These are phyloP conservation scores for Cunninghamia lanceolata DNA, from an alignment of 75 land plant genomes.

Conservation along the genomic window DNA sequence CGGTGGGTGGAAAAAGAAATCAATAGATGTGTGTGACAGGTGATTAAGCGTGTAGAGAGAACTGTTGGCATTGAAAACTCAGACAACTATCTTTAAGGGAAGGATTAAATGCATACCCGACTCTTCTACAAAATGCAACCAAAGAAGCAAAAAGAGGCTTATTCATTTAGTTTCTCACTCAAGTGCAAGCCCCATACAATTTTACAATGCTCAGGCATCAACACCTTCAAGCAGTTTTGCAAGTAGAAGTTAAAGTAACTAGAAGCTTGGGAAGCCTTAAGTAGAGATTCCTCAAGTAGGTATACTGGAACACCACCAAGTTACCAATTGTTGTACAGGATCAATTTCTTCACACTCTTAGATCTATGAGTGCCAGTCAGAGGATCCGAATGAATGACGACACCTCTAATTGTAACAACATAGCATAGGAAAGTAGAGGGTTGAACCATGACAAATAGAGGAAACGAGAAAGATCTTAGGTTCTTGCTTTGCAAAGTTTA, in stretches of 20 bases:
- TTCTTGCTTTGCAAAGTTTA: slow-evolving; percentile 76
- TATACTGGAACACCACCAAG: slow-evolving; percentile 15
- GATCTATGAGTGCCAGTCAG: slow-evolving; percentile 27
- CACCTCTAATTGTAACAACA: slow-evolving; percentile 30
- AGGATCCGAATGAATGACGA: slow-evolving; percentile 25
- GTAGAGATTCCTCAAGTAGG: slow-evolving; percentile 31
- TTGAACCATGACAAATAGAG: slow-evolving; percentile 68
- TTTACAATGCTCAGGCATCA: not conserved
- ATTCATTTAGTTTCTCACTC: too few species aligned
- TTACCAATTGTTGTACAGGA: slow-evolving; percentile 18
- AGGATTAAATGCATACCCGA: slow-evolving; percentile 21
- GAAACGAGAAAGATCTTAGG: slow-evolving; percentile 87
- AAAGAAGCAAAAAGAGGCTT: too few species aligned
- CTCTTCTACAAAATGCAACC: too few species aligned
- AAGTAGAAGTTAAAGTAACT: not conserved
- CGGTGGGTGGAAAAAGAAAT: too few species aligned
- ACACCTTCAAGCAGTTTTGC: slow-evolving; percentile 12
- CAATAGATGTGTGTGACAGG: too few species aligned
- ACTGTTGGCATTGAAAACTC: too few species aligned
- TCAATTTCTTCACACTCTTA: too few species aligned
- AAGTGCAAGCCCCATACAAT: too few species aligned
- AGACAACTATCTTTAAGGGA: slow-evolving; percentile 6
- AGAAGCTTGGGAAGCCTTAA: slow-evolving; percentile 35
- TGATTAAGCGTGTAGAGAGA: too few species aligned
- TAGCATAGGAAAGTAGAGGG: slow-evolving; percentile 45